Conservation (phyloP, 345 rosid genomes). For the Syzygium aromaticum region DNA sequence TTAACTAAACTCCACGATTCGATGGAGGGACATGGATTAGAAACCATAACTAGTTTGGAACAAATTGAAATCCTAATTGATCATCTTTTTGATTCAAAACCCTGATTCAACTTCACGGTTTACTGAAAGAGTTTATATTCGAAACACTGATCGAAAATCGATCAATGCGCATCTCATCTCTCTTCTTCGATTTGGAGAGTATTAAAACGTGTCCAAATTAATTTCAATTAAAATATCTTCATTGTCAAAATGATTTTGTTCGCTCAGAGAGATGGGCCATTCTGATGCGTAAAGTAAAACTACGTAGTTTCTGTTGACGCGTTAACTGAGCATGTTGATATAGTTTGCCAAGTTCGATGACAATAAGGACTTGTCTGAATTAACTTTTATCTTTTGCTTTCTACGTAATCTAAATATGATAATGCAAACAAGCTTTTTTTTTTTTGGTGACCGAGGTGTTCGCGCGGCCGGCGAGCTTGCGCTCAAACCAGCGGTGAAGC, state of each 20-base stretch:
- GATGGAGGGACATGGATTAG: too few relatives aligned
- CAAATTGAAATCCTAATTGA: neutral
- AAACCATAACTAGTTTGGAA: neutral
- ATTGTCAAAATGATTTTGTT: neutral
- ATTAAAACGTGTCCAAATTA: neutral
- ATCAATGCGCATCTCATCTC: neutral
- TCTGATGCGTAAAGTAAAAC: neutral
- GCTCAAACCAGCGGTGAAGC: too few relatives aligned
- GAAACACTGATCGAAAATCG: neutral
- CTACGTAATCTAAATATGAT: too few relatives aligned
- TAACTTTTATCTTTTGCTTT: too few relatives aligned
- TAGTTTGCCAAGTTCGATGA: neutral
- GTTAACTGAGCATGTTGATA: neutral
- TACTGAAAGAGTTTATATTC: neutral
- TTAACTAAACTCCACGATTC: too few relatives aligned
- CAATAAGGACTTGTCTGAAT: too few relatives aligned
- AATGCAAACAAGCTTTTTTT: too few relatives aligned
- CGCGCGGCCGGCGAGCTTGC: too few relatives aligned
- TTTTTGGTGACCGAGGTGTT: too few relatives aligned
- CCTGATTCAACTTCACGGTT: neutral
- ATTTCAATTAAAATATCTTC: neutral
- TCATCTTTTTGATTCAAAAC: neutral
- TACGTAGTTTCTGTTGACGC: neutral
- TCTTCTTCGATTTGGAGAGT: neutral
- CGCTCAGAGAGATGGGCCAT: neutral